These are phyloP conservation scores for Datisca glomerata DNA, from an alignment of 306 rosid species.

Conservation along the genomic window DNA sequence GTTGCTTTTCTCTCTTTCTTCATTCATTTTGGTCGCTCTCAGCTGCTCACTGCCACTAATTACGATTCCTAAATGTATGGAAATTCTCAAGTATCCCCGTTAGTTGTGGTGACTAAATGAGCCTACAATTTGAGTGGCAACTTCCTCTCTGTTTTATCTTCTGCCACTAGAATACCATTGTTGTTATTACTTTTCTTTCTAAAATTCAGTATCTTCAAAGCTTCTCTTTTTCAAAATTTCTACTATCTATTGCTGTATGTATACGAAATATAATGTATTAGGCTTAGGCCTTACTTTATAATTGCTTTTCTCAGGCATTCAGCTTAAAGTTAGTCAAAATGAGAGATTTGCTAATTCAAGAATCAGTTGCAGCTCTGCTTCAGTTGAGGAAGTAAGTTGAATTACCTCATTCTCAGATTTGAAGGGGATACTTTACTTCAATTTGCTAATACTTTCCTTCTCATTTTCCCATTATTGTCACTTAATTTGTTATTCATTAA, in stretches of 20 bases:
- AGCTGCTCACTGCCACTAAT: too few species aligned
- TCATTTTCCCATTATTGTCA: too few species aligned
- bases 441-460: not conserved
- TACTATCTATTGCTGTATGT: too few species aligned
- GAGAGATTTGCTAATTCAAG: constrained; percentile 13
- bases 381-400: constrained; percentile 14
- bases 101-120: not conserved
- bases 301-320: constrained; percentile 22
- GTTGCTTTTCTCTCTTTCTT: not conserved
- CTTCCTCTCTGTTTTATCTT: constrained; percentile 1
- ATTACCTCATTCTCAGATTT: not conserved
- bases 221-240: too few species aligned
- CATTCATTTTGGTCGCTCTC: not conserved
- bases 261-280: too few species aligned
- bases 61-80: not conserved
- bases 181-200: too few species aligned
- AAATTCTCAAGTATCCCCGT: not conserved
- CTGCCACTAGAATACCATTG: not conserved
- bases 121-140: not conserved
- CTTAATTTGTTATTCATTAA: too few species aligned
- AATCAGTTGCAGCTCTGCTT: constrained; percentile 17
- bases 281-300: too few species aligned
- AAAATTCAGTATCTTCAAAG: not conserved
- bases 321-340: constrained; percentile 13
- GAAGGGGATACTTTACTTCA: not conserved